Evolutionary conservation across 495 filamentous ascomycete species (phyloP).

Genomic region (Podospora pseudocomata): DNA sequence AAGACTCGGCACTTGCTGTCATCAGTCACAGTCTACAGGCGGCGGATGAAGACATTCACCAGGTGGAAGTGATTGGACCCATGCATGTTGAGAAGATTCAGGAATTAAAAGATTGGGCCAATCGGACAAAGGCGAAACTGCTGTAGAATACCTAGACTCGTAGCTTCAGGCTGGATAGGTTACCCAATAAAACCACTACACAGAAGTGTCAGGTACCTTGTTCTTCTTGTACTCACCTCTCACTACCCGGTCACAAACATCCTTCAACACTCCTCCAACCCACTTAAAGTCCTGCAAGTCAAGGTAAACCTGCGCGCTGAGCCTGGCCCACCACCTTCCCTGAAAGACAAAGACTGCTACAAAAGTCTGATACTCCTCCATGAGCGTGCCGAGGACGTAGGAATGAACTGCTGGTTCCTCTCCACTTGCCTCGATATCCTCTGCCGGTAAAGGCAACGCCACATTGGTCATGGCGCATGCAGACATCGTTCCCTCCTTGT

Average conservation of each 20-base stretch:
- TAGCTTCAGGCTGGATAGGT: too few relatives aligned
- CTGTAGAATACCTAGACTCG: background rate
- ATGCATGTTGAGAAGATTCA: background rate
- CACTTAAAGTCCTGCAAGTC: slow-evolving; percentile 75
- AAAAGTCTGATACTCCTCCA: slow-evolving; percentile 65
- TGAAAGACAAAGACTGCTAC: slow-evolving; percentile 59
- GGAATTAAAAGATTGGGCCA: background rate
- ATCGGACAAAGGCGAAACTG: background rate
- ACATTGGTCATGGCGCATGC: slow-evolving; percentile 63
- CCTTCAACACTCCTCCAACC: slow-evolving; percentile 56
- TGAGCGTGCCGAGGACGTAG: slow-evolving; percentile 57
- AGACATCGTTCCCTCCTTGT: slow-evolving; percentile 44
- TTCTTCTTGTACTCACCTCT: slow-evolving; percentile 47
- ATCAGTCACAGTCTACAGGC: background rate
- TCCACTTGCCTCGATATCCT: slow-evolving; percentile 20
- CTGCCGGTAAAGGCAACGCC: slow-evolving; percentile 57
- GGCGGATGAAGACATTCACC: background rate
- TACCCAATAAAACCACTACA: too few relatives aligned
- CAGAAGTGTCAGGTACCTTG: too few relatives aligned
- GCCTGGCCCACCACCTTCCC: slow-evolving; percentile 60
- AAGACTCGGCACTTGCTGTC: slow-evolving; percentile 13
- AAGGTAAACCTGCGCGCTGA: slow-evolving; percentile 79
- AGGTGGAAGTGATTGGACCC: background rate
- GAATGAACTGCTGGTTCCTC: slow-evolving; percentile 38
- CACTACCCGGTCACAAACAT: slow-evolving; percentile 57